Base-by-base conservation (phyloP, 1,284 basidiomycete species). In the Agroathelia rolfsii region DNA sequence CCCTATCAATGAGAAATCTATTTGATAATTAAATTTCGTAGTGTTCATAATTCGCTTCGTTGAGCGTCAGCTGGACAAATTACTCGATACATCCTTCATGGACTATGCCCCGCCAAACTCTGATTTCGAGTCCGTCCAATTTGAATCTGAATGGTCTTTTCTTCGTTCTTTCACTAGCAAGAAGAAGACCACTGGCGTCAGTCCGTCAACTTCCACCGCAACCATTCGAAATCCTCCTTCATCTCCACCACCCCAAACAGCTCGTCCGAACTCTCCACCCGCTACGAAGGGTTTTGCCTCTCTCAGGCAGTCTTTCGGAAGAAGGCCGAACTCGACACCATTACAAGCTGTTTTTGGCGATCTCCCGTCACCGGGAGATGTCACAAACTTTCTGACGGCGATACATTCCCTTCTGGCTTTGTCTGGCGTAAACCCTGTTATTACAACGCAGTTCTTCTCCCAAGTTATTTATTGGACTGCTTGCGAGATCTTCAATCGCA, bases 91-190 rank as follows among this genome's bases (percentile, higher is more conserved):
- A 0, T 75, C 87, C 1, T 61, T 98, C 35, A 67, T 98, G 37
- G 92, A 97, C 37, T 81, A 86, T 48, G 74, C 84, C 18, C 71
- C 89, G 0, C 63, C 83, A 10, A 76, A 84, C 2, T 79, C 76
- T 6, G 79, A 83, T 36, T 79, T 89, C 40, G 82, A 86, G 29
- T 72, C 77, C 23, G 67, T 97, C 14, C 81, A 90, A 37, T 98
- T 96, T 49, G 90, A 96, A 56, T 90, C 88, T 6, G 94, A 97
- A 43, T 97, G 94, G 92, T 82, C 83, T 1, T 82, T 95, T 45
- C 69, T 95, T 31, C 75, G 86, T 21, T 75, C 79, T 5, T 81
- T 94, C 41, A 72, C 70, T 6, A 61, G 66, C 22, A 70, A 69
- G 40, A 89, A 82, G 62, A 83, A 77, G 53, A 41, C 55, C 35